Conservation (phyloP, 2,329 filamentous ascomycete genomes). For the Clathrospora elynae region DNA sequence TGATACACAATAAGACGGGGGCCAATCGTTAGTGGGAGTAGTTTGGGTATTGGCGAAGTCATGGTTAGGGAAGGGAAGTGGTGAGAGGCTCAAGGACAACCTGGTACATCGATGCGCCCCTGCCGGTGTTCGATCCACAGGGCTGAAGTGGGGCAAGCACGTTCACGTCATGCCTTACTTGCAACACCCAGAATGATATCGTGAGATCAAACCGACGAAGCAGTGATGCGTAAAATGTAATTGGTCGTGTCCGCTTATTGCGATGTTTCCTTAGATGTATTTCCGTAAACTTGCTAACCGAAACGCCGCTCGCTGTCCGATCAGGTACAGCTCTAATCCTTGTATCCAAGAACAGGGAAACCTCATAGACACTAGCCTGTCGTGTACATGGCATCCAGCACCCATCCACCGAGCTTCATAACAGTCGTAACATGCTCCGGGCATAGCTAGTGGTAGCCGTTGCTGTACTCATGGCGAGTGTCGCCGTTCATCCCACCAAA, state of each 20-base stretch:
- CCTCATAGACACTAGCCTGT: constrained; percentile 16
- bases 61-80: constrained; percentile 23
- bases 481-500: constrained; percentile 62
- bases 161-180: constrained; percentile 28
- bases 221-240: constrained; percentile 4
- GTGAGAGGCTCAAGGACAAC: not conserved
- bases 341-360: constrained; percentile 28
- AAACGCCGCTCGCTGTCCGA: constrained; percentile 31
- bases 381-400: constrained; percentile 17
- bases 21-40: constrained; percentile 45
- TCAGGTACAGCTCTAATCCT: constrained; percentile 21
- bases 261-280: constrained; percentile 7
- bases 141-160: constrained; percentile 39
- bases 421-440: constrained; percentile 38
- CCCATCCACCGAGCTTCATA: constrained; percentile 34
- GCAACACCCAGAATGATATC: constrained; percentile 16
- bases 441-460: constrained; percentile 38
- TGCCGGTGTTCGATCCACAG: constrained; percentile 17
- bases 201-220: not conserved
- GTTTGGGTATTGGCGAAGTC: constrained; percentile 35
- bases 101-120: constrained; percentile 18
- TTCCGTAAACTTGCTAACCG: constrained; percentile 20
- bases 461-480: constrained; percentile 46
- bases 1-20: constrained; percentile 63
- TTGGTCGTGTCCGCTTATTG: not conserved